Evolutionary conservation across 768 basidiomycete genomes (phyloP).

Genomic region (Podaxis sp.): DNA sequence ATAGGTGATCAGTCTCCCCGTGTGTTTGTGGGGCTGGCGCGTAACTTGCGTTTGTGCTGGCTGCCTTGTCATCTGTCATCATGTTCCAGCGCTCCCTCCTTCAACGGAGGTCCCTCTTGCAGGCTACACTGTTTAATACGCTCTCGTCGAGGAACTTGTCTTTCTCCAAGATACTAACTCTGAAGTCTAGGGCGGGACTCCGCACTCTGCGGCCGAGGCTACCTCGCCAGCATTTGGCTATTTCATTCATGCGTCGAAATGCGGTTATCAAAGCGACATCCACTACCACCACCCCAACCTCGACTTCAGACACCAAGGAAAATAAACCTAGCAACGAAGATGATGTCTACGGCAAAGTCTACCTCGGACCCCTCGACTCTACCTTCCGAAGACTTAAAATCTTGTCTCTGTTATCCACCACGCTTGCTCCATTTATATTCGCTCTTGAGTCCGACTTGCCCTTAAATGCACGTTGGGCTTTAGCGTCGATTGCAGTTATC

Average conservation of each 20-base stretch:
- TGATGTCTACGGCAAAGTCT: constrained; percentile 37
- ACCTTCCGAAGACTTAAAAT: constrained; percentile 80
- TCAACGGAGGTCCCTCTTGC: not conserved
- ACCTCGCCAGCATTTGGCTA: constrained; percentile 3
- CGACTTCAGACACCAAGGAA: constrained; percentile 4
- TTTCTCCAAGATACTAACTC: not conserved
- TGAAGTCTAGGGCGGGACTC: not conserved
- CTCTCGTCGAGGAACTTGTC: not conserved
- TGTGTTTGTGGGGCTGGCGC: constrained; percentile 3
- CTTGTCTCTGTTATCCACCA: constrained; percentile 74
- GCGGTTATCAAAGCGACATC: constrained; percentile 14
- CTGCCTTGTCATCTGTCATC: constrained; percentile 11
- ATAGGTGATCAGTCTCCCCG: not conserved
- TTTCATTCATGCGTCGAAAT: constrained; percentile 2
- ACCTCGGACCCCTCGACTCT: constrained; percentile 67
- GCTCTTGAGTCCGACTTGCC: constrained; percentile 79
- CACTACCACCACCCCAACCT: constrained; percentile 16
- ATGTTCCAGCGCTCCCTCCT: constrained; percentile 12
- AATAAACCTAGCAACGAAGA: constrained; percentile 18
- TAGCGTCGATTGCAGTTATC: constrained; percentile 69
- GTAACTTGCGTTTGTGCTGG: not conserved
- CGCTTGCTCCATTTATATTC: constrained; percentile 80
- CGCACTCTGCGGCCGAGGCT: not conserved
- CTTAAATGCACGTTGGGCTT: constrained; percentile 58
- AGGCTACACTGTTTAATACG: not conserved